These are phyloP conservation scores for Vitis vinifera DNA, from an alignment of 164 flowering plant species.

Conservation along the genomic window ASM3070453v1 NC_081809.1:774501-775000, in stretches of 20 bases:
- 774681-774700: neutral
- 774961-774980: constrained; percentile 38
- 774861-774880: neutral
- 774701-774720: neutral
- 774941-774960: constrained; percentile 42
- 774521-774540: neutral
- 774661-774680: constrained; percentile 10
- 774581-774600: constrained; percentile 83
- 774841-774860: constrained; percentile 1
- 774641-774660: constrained; percentile 72
- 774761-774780: neutral
- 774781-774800: neutral
- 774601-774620: constrained; percentile 49
- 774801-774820: neutral
- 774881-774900: too few species aligned
- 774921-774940: constrained; percentile 32
- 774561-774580: constrained; percentile 79
- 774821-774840: neutral
- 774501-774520: neutral
- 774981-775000: constrained; percentile 62
- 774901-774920: neutral
- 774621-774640: constrained; percentile 78
- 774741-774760: neutral
- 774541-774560: constrained; percentile 13
- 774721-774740: neutral